Evolutionary conservation across 73 alveolate species (phyloP).

Genomic region (Stentor roeselii): DNA sequence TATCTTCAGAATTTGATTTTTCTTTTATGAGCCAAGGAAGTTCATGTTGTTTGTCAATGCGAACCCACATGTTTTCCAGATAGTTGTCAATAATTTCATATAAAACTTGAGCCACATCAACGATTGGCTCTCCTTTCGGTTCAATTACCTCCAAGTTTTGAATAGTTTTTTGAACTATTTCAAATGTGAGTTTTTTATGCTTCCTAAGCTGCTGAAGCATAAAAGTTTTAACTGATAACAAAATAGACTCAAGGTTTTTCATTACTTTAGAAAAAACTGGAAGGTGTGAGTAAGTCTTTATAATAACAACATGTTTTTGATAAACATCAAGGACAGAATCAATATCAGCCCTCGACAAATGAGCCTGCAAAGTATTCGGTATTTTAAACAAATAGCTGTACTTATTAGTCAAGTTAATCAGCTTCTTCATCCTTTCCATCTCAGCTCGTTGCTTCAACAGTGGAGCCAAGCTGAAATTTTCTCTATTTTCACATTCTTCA

Average conservation of each 20-base stretch:
- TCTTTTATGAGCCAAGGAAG: slow-evolving; percentile 16
- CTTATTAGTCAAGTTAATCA: slow-evolving; percentile 8
- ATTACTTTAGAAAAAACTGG: slow-evolving; percentile 18
- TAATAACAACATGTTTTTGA: slow-evolving; percentile 2
- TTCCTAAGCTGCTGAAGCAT: neutral
- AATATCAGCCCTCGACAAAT: neutral
- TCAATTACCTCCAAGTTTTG: neutral
- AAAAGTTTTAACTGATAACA: neutral
- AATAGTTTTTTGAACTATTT: neutral
- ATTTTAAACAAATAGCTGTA: neutral
- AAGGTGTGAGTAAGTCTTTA: neutral
- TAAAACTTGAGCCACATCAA: neutral
- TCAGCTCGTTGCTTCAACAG: neutral
- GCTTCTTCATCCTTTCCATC: slow-evolving; percentile 18
- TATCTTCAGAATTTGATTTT: neutral
- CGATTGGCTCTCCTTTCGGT: neutral
- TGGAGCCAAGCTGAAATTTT: neutral
- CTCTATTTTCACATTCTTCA: neutral
- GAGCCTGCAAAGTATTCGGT: neutral
- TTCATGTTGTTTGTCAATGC: slow-evolving; percentile 12
- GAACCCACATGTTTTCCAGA: neutral
- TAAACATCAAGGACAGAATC: neutral
- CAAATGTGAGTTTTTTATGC: neutral
- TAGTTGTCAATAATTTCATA: neutral
- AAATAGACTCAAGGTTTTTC: neutral